phyloP scores from a whole-genome alignment of 768 basidiomycete species.

The Terana coerulea region DNA sequence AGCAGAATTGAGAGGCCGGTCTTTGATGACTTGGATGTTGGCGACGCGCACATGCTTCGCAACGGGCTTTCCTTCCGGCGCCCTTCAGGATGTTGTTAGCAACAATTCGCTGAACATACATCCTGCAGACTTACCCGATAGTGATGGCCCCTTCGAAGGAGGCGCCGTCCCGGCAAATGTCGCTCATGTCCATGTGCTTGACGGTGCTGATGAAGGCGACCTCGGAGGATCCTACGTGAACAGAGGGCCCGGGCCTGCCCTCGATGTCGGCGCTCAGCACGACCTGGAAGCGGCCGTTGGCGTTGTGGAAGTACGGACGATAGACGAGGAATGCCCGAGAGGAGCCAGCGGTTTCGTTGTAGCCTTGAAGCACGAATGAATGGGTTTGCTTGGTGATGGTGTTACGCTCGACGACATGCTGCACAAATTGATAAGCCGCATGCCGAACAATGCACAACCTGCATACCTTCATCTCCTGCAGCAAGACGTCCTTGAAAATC shows the following conservation, averaged over 20 bases:
- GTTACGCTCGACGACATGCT: conserved; percentile 28
- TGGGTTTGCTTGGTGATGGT: conserved; percentile 29
- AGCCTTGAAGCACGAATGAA: conserved; percentile 36
- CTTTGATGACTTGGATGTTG: conserved; percentile 29
- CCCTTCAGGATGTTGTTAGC: no score
- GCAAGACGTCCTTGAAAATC: conserved; percentile 26
- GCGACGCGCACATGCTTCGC: conserved; percentile 16
- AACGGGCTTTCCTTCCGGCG: conserved; percentile 10
- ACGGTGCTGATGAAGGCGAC: conserved; percentile 15
- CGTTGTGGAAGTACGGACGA: conserved; percentile 28
- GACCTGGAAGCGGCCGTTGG: conserved; percentile 34
- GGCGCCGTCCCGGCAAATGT: conserved; percentile 10
- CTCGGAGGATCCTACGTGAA: conserved; percentile 15
- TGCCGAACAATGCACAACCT: not conserved
- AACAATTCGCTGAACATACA: conserved; percentile 4
- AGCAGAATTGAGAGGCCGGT: conserved; percentile 26
- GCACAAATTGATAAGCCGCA: not conserved
- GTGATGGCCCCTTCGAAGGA: conserved; percentile 7
- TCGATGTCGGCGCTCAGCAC: conserved; percentile 31
- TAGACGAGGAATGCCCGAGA: conserved; percentile 18
- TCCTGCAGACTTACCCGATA: not conserved
- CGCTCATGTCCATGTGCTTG: not conserved
- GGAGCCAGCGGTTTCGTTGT: conserved; percentile 31
- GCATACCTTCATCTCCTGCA: conserved; percentile 24
- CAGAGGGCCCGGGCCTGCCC: conserved; percentile 14